A percentile compares a stretch with the other conserved stretches of the same genome.
Conservation (phyloP, 495 filamentous ascomycete species). For the Xylaria cubensis region DNA sequence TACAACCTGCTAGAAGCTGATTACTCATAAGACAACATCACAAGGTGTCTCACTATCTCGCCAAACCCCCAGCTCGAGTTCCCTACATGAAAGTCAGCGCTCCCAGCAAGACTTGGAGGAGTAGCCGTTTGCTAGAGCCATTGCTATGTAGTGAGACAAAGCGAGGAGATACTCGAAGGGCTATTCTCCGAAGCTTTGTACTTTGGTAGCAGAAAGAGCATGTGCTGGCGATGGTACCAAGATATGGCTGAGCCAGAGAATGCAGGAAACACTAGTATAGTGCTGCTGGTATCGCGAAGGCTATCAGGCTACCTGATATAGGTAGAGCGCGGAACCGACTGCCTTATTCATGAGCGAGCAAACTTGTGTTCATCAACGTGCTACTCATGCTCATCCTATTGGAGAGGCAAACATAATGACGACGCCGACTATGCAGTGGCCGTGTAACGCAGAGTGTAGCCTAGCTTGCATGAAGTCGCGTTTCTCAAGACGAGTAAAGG, state of each 20-base stretch:
- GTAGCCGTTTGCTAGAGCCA: neutral
- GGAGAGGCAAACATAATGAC: slow-evolving; percentile 6
- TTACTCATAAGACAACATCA: slow-evolving; percentile 21
- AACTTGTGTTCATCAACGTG: neutral
- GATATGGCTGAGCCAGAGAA: neutral
- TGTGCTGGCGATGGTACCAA: neutral
- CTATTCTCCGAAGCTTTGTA: neutral
- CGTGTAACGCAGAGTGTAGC: neutral
- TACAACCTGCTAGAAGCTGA: neutral
- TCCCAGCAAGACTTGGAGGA: neutral
- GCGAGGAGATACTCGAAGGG: neutral
- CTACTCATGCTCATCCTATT: neutral
- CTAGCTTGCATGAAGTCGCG: neutral
- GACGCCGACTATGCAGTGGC: neutral
- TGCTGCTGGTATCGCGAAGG: slow-evolving; percentile 1
- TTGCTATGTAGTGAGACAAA: neutral
- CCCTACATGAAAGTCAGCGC: neutral
- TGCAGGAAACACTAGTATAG: neutral
- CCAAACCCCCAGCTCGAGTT: neutral
- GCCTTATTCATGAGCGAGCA: neutral
- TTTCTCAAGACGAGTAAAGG: neutral
- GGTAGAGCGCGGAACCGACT: neutral
- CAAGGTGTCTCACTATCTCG: slow-evolving; percentile 16
- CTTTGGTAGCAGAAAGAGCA: neutral
- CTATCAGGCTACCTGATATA: neutral